Conservation (phyloP, 345 rosid species). For the Microcos paniculata region DNA sequence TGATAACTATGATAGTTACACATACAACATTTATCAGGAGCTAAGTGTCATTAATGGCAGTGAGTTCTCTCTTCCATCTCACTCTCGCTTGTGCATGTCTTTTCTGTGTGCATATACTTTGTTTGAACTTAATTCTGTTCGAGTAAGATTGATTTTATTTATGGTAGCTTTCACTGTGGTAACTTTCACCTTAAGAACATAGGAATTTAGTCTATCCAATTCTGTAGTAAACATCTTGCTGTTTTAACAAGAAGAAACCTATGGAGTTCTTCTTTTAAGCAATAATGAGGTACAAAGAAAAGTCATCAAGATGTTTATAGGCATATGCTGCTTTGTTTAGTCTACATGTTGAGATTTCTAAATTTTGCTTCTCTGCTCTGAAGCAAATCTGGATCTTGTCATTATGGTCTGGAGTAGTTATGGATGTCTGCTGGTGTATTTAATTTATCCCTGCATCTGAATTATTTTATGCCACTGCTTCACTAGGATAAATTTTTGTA, state of each 20-base stretch:
- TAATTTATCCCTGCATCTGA: neutral
- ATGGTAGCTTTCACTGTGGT: neutral
- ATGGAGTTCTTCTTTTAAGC: neutral
- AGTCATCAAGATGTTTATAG: neutral
- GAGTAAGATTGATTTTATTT: neutral
- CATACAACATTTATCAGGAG: conserved; percentile 87
- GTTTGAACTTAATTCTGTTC: neutral
- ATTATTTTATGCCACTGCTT: neutral
- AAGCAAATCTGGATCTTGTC: neutral
- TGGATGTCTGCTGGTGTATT: neutral
- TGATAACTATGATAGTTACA: conserved; percentile 95
- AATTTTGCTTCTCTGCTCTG: neutral
- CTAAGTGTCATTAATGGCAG: conserved; percentile 84
- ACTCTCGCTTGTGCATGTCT: neutral
- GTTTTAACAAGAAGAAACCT: neutral
- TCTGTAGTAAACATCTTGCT: neutral
- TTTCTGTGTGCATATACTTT: neutral
- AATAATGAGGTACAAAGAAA: neutral
- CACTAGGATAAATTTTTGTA: neutral
- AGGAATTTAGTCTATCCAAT: neutral
- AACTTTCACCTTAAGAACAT: neutral
- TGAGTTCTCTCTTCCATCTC: conserved; percentile 26
- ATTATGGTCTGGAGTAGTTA: neutral
- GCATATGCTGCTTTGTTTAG: neutral
- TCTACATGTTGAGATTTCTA: too few species aligned